Conservation (phyloP, 495 filamentous ascomycete species). For the Neurospora cerealis region DNA sequence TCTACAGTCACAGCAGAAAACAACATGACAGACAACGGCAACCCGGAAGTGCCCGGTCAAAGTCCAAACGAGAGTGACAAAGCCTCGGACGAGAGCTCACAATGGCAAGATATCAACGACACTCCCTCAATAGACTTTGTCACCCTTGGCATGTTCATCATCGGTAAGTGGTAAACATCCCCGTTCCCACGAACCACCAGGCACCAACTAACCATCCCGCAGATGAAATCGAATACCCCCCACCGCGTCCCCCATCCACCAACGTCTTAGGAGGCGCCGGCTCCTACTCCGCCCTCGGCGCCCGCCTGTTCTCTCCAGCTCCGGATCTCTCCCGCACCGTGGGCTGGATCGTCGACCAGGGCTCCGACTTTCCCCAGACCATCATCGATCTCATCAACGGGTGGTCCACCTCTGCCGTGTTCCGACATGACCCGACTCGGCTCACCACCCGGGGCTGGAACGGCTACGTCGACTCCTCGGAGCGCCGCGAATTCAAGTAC, state of each 20-base stretch:
- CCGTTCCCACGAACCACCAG: background rate
- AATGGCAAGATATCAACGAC: background rate
- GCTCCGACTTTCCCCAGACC: conserved; percentile 69
- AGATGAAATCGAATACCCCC: conserved; percentile 86
- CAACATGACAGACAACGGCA: background rate
- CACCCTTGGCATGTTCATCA: conserved; percentile 92
- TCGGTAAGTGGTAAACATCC: conserved; percentile 47
- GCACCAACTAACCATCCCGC: conserved; percentile 12
- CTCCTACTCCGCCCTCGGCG: conserved; percentile 76
- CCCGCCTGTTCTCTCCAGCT: conserved; percentile 69
- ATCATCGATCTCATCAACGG: conserved; percentile 51
- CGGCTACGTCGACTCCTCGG: conserved; percentile 51
- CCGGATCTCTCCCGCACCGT: conserved; percentile 44
- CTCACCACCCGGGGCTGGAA: conserved; percentile 90
- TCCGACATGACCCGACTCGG: conserved; percentile 55
- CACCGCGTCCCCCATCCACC: conserved; percentile 48
- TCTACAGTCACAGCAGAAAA: background rate
- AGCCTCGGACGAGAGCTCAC: background rate
- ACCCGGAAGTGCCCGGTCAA: background rate
- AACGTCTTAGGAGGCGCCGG: conserved; percentile 82
- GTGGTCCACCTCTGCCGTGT: conserved; percentile 63
- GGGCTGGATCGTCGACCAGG: conserved; percentile 87
- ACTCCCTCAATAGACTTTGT: conserved; percentile 55
- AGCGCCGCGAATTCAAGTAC: conserved; percentile 68
- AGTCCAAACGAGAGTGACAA: background rate